These are phyloP conservation scores for Saccharomyces pastorianus DNA, from an alignment of 1,139 yeast species.

Conservation along the genomic window DNA sequence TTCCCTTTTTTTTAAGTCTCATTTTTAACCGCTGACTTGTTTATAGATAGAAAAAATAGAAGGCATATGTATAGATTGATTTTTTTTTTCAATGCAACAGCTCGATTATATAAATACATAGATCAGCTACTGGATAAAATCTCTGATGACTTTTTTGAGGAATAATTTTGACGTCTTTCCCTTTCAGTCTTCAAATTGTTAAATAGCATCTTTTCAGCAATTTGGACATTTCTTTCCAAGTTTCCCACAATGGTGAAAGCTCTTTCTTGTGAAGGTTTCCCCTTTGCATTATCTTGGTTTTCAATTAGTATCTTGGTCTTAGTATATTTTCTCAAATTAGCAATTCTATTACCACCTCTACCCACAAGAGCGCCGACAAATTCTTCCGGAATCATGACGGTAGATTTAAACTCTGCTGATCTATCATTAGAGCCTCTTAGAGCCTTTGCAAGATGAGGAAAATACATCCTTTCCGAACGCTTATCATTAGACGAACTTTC, in stretches of 20 bases:
- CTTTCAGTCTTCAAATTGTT: slow-evolving; percentile 72
- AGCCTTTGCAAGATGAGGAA: slow-evolving; percentile 8
- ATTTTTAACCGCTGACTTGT: background rate
- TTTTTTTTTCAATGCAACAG: background rate
- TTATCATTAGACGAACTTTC: too few species aligned
- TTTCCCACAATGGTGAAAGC: slow-evolving; percentile 68
- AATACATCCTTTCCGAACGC: slow-evolving; percentile 10
- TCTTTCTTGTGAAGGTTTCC: slow-evolving; percentile 33
- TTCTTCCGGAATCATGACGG: slow-evolving; percentile 50
- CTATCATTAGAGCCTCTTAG: slow-evolving; percentile 1
- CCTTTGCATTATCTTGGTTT: slow-evolving; percentile 32
- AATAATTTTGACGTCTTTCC: slow-evolving; percentile 44
- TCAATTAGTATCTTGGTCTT: slow-evolving; percentile 60
- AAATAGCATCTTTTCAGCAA: slow-evolving; percentile 29
- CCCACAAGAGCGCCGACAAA: slow-evolving; percentile 89
- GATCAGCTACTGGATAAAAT: background rate
- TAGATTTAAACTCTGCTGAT: slow-evolving; percentile 11
- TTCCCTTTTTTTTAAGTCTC: background rate
- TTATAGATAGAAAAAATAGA: background rate
- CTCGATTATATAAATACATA: background rate
- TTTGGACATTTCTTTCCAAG: slow-evolving; percentile 28
- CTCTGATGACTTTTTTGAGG: background rate
- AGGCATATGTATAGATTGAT: background rate
- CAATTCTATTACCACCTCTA: slow-evolving; percentile 74
- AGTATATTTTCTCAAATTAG: slow-evolving; percentile 70